Conservation (phyloP, 108 stramenopile genomes). For the Pseudonitzschia multiseries region DNA sequence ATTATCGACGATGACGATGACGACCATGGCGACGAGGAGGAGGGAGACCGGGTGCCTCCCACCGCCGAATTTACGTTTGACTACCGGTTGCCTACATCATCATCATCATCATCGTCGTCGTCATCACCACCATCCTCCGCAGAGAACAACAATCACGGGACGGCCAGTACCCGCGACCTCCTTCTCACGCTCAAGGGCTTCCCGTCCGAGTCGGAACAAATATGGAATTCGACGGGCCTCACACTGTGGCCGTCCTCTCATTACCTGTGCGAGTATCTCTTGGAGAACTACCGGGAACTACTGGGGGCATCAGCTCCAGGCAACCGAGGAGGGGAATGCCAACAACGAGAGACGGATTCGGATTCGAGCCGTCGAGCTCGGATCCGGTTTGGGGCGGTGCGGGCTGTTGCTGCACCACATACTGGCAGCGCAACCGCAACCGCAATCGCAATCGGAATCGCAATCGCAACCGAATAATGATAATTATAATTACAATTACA, state of each 20-base stretch:
- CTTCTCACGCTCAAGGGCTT: conserved; percentile 37
- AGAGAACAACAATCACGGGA: background rate
- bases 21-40: conserved; percentile 34
- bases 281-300: conserved; percentile 24
- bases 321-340: background rate
- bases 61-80: conserved; percentile 22
- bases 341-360: background rate
- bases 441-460: background rate
- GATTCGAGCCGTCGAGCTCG: conserved; percentile 48
- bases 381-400: conserved; percentile 69
- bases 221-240: conserved; percentile 71
- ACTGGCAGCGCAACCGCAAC: background rate
- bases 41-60: conserved; percentile 34
- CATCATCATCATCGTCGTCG: too few species aligned
- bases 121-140: too few species aligned
- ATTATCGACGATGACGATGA: conserved; percentile 30
- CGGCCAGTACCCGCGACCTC: conserved; percentile 18
- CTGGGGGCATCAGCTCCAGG: too few species aligned
- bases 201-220: conserved; percentile 55
- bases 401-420: conserved; percentile 55
- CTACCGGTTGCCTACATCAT: background rate
- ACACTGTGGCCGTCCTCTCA: conserved; percentile 67
- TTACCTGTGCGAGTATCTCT: conserved; percentile 57
- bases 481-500: background rate
- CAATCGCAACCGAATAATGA: too few species aligned